Evolutionary conservation across 129 eudicot genomes (phyloP), one percentile per base, ranked within the genome.

Genomic region (Cynara cardunculus): DNA sequence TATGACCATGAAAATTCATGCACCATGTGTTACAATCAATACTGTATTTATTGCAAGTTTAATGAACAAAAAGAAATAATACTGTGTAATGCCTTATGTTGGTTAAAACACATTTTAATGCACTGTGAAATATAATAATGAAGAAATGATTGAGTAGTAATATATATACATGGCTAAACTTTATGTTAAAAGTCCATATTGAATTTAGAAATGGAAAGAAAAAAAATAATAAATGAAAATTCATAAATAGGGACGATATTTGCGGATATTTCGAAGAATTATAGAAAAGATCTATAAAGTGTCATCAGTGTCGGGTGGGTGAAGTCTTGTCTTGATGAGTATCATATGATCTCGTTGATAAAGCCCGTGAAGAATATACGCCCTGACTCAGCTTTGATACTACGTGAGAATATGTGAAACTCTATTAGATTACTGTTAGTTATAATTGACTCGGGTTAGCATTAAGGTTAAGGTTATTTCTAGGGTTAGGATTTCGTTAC

Each of bases 1-100:
- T 78, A 25, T 10, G 28, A 49, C 37, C 26, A 49, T 53, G 59
- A 44, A n/a, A n/a, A 31, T 56, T 71, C 70, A 28, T 44, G 49
- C 68, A 68, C 75, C 82, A 78, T 78, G 82, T 78, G 69, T 27
- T 78, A 24, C 49, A 69, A 78, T 79, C 18, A 79, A 30, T 79
- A 53, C 9, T 11, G 35, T 53, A 79, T 79, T 79, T 71, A 79
- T 79, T 79, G 56, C 30, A 19, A 19, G 26, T 79, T 79, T 79
- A 78, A 78, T 66, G 74, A 25, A 2, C 37, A 78, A 67, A 25
- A 67, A 46, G n/a, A n/a, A n/a, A n/a, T n/a, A n/a, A 67, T 78
- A 25, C 7, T 76, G 71, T 16, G 12, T 19, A 9, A 18, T 10
- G 25, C 4, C 22, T 28, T 4, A 2, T 56, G 41, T 59, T 11